Conservation (phyloP, 1,284 basidiomycete species). For the Microstroma glucosiphilum region DNA sequence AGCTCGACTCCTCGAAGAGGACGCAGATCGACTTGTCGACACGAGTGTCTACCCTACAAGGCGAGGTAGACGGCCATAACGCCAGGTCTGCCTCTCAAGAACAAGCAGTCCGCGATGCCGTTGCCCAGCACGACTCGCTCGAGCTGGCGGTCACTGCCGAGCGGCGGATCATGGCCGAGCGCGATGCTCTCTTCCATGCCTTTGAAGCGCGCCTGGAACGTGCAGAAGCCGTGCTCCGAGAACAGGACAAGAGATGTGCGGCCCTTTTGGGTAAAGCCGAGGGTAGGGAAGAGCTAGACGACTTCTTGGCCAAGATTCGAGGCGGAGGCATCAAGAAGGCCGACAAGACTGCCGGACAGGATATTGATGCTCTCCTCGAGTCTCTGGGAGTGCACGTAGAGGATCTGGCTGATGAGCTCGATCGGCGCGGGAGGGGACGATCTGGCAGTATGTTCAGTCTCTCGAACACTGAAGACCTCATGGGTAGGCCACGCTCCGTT, state of each 20-base stretch:
- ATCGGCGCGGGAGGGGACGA: neutral
- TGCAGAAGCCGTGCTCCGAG: slow-evolving; percentile 38
- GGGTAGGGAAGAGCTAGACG: slow-evolving; percentile 50
- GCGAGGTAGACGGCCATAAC: neutral
- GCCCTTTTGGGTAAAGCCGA: slow-evolving; percentile 46
- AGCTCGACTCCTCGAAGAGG: neutral
- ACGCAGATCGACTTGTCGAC: neutral
- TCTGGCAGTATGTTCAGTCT: too few relatives aligned
- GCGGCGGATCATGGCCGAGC: slow-evolving; percentile 35
- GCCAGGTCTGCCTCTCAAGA: neutral
- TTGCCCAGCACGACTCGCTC: slow-evolving; percentile 7
- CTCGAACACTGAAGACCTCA: slow-evolving; percentile 3
- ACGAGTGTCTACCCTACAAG: neutral
- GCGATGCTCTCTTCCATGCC: slow-evolving; percentile 34
- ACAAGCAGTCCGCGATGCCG: neutral
- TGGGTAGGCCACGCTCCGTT: neutral
- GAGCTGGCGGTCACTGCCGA: slow-evolving; percentile 32
- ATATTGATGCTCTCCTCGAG: slow-evolving; percentile 18
- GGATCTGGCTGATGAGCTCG: slow-evolving; percentile 20
- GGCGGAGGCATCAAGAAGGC: slow-evolving; percentile 24
- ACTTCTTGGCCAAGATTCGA: slow-evolving; percentile 47
- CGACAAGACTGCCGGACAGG: slow-evolving; percentile 31
- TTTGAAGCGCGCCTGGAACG: slow-evolving; percentile 35
- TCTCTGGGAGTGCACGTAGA: slow-evolving; percentile 27
- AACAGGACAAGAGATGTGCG: slow-evolving; percentile 43